A percentile compares a stretch with the other conserved stretches of the same genome.
These are phyloP conservation scores for Sporisorium exsertum DNA, from an alignment of 1,284 basidiomycete genomes.

Conservation along the genomic window DNA sequence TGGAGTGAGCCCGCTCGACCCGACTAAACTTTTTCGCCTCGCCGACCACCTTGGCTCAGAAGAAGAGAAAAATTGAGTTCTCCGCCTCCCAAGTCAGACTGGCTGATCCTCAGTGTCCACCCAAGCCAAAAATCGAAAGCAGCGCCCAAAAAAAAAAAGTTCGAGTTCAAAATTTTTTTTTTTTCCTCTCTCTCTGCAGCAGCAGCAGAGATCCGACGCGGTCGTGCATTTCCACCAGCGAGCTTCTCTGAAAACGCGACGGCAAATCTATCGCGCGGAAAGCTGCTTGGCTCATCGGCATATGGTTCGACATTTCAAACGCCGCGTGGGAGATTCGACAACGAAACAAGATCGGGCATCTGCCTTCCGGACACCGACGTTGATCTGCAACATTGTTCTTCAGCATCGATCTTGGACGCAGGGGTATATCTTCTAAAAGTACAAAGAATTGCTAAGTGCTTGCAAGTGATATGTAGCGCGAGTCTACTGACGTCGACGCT, in stretches of 20 bases:
- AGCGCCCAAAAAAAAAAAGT: neutral
- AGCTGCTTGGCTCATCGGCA: neutral
- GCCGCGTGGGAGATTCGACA: too few species aligned
- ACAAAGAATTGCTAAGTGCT: constrained; percentile 6
- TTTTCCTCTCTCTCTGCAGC: neutral
- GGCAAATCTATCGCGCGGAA: neutral
- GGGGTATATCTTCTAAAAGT: constrained; percentile 1
- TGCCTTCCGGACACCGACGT: neutral
- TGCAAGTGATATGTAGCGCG: constrained; percentile 1
- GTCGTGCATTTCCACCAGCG: constrained; percentile 6
- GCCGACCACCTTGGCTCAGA: neutral
- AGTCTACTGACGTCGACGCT: constrained; percentile 30
- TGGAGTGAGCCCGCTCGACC: constrained; percentile 38
- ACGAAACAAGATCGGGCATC: neutral
- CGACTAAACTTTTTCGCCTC: constrained; percentile 23
- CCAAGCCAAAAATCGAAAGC: neutral
- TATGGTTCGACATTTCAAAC: neutral
- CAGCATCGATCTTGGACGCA: neutral
- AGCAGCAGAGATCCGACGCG: constrained; percentile 17
- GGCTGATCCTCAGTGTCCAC: constrained; percentile 1
- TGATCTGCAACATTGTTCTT: neutral
- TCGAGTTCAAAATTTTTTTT: constrained; percentile 4
- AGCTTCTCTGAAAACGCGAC: constrained; percentile 2
- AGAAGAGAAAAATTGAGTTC: constrained; percentile 5
- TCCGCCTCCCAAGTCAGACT: constrained; percentile 1